Base-by-base conservation (phyloP, 2,329 filamentous ascomycete species). In the Cladosporium cucumerinum region DNA sequence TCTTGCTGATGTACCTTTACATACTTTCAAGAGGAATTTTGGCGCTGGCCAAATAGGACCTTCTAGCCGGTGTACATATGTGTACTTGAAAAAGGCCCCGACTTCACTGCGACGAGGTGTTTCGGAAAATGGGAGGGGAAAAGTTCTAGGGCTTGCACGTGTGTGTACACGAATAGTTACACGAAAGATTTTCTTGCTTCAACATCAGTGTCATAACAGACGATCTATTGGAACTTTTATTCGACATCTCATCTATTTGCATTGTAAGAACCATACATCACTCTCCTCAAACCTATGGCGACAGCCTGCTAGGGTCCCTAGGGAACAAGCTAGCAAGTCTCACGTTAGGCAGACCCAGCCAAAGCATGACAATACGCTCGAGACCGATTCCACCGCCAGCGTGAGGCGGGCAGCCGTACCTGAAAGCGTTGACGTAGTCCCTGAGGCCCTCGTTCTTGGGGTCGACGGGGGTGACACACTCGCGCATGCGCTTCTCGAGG, bases 341-440 rank as follows among this genome's bases (percentile, higher is more conserved):
- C 57, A 89, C 84, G 70, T 89, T 88, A 23, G 85, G 85, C 74
- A 89, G 74, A 14, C 86, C 87, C 69, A 89, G 75, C 82, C 86
- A 89, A 74, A 88, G 85, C 80, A 86, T 86, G 65, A 89, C 86
- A 71, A 89, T 88, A 36, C 87, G 79, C 79, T 89, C 88, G 74
- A 89, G 73, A 16, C 87, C 87, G 68, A 89, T 81, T 49, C 87
- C 87, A 74, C 86, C 87, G 72, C 87, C 87, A 8, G 83, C 87
- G 76, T 89, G 87, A 30, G 85, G 86, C 70, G 85, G 82, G 73
- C 86, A 88, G 5, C 86, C 87, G 73, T 87, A 86, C 71, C 82
- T 78, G 81, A 89, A 89, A 67, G 84, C 84, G 71, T 86, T 82
- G 68, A 89, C 81, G 72, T 89, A 89, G 73, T 88, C 86, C 74